Evolutionary conservation across 164 flowering plant genomes (phyloP).

Genomic region (Buxus sempervirens): DNA sequence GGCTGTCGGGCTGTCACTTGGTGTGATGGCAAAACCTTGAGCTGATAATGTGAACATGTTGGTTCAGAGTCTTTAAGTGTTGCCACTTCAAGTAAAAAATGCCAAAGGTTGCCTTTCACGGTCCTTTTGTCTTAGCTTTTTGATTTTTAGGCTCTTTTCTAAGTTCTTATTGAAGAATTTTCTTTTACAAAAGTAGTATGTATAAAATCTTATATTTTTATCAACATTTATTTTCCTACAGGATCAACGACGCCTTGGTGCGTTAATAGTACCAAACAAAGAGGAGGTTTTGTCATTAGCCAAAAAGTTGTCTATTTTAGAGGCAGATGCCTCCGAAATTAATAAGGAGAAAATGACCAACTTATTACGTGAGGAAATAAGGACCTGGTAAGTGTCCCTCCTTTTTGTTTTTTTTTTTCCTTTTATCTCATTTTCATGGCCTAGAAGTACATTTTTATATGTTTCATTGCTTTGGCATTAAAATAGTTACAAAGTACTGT

Average conservation of each 20-base stretch:
- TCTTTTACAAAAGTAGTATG: not conserved
- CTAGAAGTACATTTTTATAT: not conserved
- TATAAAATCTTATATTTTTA: not conserved
- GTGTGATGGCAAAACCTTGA: too few species aligned
- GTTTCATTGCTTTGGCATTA: too few species aligned
- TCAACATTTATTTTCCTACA: slow-evolving; percentile 19
- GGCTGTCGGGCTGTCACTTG: too few species aligned
- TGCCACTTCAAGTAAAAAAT: too few species aligned
- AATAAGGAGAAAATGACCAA: slow-evolving; percentile 42
- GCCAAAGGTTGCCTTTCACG: too few species aligned
- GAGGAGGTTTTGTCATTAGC: slow-evolving; percentile 59
- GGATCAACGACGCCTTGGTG: slow-evolving; percentile 96
- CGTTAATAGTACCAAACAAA: slow-evolving; percentile 79
- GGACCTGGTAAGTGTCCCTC: slow-evolving; percentile 50
- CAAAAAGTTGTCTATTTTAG: slow-evolving; percentile 34
- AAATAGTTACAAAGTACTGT: too few species aligned
- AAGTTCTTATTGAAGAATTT: slow-evolving; percentile 3
- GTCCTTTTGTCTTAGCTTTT: too few species aligned
- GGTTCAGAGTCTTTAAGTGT: too few species aligned
- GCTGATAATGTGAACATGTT: too few species aligned
- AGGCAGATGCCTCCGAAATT: slow-evolving; percentile 40
- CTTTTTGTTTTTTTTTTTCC: too few species aligned
- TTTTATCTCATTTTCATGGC: not conserved
- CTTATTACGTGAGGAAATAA: slow-evolving; percentile 55
- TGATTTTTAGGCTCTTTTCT: not conserved